Evolutionary conservation across 495 filamentous ascomycete species (phyloP).

Genomic region (Podospora appendiculata): DNA sequence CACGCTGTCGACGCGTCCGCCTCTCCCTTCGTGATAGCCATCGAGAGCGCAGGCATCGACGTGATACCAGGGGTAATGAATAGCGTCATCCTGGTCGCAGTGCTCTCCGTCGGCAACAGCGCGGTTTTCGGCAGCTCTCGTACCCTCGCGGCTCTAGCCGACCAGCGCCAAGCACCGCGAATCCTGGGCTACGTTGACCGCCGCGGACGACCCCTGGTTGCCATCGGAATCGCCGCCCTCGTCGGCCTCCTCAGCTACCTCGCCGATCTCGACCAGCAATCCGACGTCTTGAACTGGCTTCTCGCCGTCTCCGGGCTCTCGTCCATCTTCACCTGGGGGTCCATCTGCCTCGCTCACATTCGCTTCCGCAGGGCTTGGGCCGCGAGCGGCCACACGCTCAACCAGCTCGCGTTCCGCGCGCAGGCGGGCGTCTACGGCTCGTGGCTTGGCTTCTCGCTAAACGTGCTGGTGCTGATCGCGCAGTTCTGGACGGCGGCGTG

Average conservation of each 20-base stretch:
- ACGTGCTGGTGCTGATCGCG: slow-evolving; percentile 72
- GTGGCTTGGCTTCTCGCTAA: slow-evolving; percentile 75
- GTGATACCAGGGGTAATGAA: slow-evolving; percentile 82
- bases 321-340: slow-evolving; percentile 89
- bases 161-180: slow-evolving; percentile 72
- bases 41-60: slow-evolving; percentile 68
- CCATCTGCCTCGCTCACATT: slow-evolving; percentile 83
- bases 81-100: slow-evolving; percentile 79
- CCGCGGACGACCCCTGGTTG: slow-evolving; percentile 68
- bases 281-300: slow-evolving; percentile 75
- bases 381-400: slow-evolving; percentile 56
- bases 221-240: slow-evolving; percentile 59
- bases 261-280: slow-evolving; percentile 56
- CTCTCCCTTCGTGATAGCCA: slow-evolving; percentile 87
- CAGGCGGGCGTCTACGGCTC: slow-evolving; percentile 77
- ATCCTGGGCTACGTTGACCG: slow-evolving; percentile 79
- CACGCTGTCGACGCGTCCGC: slow-evolving; percentile 58
- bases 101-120: slow-evolving; percentile 81
- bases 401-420: slow-evolving; percentile 73
- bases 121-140: slow-evolving; percentile 82
- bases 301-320: slow-evolving; percentile 82
- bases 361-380: slow-evolving; percentile 81
- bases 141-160: slow-evolving; percentile 78
- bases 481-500: slow-evolving; percentile 92
- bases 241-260: slow-evolving; percentile 76